Conservation (phyloP, 768 basidiomycete genomes). For the Mrakia frigida region DNA sequence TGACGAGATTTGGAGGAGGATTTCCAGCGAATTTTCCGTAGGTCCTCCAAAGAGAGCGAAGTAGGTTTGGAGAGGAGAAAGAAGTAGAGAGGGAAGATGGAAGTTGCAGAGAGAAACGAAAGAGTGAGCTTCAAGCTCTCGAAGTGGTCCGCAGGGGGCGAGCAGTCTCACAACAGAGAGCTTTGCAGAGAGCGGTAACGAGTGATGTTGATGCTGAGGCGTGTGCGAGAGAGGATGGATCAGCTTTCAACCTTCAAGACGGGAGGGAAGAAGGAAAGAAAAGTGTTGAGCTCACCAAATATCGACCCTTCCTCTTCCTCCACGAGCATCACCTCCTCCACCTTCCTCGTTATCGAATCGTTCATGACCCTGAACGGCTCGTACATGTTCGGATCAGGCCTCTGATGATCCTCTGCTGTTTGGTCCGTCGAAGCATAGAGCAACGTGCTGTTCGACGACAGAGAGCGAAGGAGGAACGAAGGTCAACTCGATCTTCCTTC, state of each 20-base stretch:
- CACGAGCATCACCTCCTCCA: slow-evolving; percentile 25
- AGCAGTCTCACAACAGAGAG: slow-evolving; percentile 85
- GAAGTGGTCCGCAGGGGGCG: too few species aligned
- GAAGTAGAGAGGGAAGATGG: too few species aligned
- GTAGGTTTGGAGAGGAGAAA: too few species aligned
- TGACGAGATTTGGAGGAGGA: too few species aligned
- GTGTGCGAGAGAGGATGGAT: slow-evolving; percentile 57
- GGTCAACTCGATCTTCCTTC: not conserved
- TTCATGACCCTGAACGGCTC: slow-evolving; percentile 31
- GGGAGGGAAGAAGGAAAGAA: not conserved
- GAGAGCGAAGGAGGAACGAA: not conserved
- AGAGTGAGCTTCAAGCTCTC: too few species aligned
- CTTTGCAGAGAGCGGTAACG: slow-evolving; percentile 60
- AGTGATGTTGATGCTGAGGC: slow-evolving; percentile 39
- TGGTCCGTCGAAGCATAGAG: slow-evolving; percentile 24
- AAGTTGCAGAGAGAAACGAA: too few species aligned
- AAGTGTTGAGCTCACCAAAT: not conserved
- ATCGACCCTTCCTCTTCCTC: slow-evolving; percentile 5
- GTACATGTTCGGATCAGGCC: slow-evolving; percentile 31
- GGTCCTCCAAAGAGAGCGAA: too few species aligned
- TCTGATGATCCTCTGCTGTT: not conserved
- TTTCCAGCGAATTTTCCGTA: too few species aligned
- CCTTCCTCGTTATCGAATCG: slow-evolving; percentile 15
- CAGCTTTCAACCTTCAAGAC: slow-evolving; percentile 37
- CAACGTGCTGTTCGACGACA: slow-evolving; percentile 4